Evolutionary conservation across 768 basidiomycete species (phyloP), one percentile per base, ranked within the genome.

Genomic region (Podaxis sp.): DNA sequence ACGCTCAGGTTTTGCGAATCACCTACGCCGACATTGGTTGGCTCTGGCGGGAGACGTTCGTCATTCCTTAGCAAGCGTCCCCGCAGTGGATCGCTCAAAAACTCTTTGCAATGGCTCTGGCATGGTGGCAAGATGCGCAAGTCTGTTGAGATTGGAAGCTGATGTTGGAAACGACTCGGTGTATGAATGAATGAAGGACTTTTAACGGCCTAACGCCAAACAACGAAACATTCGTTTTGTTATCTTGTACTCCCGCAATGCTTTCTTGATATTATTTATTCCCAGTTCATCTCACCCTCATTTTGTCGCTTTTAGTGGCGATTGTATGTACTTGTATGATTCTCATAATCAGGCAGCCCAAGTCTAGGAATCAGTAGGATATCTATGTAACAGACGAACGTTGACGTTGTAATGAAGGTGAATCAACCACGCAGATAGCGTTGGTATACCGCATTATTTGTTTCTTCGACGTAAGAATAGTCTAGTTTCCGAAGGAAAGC

Each of bases 381-480:
- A 59, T 17, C 36, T 39, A 26, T 28, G 17, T 49, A 17, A 28
- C 30, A 60, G 49, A 28, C 55, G 53, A 30, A 42, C 4, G 2
- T 19, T 28, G 24, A 26, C 24, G 3, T 51, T 17, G 15, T 19
- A 54, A 13, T 13, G 26, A 39, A 19, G 36, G 28, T 8, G 13
- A 57, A 65, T 57, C 65, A 77, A 11, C 77, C 78, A 48, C 75
- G 76, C 61, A 93, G 77, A 76, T 88, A 93, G 68, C 87, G 81
- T 69, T 83, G 87, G 74, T 93, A 97, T 6, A 96, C 87, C 30
- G 84, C 80, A 69, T 97, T 99, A 48, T 91, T 75, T 26, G 96
- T 99, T 76, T 99, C 96, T 71, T 99, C 97, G 12, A 94, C 90
- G 74, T 88, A 97, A 0, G 85, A 80, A 69, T 96, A 99, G 61